Evolutionary conservation across 441 rosid genomes (phyloP).

Genomic region (Eutrema salsugineum): DNA sequence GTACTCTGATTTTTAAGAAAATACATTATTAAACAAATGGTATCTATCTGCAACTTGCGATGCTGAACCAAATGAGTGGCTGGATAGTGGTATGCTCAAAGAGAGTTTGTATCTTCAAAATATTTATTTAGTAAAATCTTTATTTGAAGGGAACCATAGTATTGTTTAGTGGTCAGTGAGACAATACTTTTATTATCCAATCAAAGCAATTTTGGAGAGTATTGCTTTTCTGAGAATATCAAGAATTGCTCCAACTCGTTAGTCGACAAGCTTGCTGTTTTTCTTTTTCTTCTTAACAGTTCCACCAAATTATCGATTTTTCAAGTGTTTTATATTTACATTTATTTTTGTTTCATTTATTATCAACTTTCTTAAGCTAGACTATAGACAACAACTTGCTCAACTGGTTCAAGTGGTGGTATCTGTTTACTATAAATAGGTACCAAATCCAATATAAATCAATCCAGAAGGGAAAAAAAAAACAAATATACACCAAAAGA

Average conservation of each 20-base stretch:
- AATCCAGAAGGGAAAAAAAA: not conserved
- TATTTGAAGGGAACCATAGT: not conserved
- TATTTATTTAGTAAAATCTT: not conserved
- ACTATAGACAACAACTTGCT: conserved; percentile 29
- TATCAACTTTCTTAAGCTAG: not conserved
- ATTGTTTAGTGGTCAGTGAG: not conserved
- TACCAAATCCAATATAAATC: not conserved
- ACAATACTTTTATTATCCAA: not conserved
- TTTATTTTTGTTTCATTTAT: not conserved
- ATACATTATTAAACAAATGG: not conserved
- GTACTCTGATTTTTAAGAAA: not conserved
- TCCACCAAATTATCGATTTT: not conserved
- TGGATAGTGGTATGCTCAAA: too few species aligned
- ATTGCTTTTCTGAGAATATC: not conserved
- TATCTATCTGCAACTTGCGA: conserved; percentile 7
- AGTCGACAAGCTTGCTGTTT: not conserved
- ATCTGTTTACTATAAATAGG: not conserved
- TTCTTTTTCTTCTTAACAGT: not conserved
- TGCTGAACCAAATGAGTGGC: not conserved
- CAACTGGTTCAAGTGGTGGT: conserved; percentile 18
- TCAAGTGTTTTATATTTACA: not conserved
- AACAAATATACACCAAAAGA: not conserved
- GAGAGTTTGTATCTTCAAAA: not conserved
- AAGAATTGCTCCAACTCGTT: not conserved
- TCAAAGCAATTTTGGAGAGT: not conserved